Conservation (phyloP, 2,329 filamentous ascomycete genomes). For the Pseudogymnoascus sp. region DNA sequence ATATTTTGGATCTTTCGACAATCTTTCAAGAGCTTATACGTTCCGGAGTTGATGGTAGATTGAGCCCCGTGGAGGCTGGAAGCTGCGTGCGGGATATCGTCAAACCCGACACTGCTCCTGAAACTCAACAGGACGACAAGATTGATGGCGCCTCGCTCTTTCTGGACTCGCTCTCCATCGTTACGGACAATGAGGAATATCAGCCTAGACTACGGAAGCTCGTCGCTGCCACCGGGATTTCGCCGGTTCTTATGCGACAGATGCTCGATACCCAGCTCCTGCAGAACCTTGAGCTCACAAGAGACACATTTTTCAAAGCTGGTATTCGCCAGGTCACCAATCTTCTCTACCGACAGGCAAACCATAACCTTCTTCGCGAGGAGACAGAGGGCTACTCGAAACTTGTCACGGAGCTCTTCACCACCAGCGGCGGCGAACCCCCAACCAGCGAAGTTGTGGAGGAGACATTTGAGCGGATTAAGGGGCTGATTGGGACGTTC, state of each 20-base stretch:
- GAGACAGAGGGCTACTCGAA: conserved; percentile 97
- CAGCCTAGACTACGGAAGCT: conserved; percentile 55
- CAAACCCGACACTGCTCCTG: conserved; percentile 42
- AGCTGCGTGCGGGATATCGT: conserved; percentile 67
- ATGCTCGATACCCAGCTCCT: conserved; percentile 75
- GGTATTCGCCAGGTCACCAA: conserved; percentile 89
- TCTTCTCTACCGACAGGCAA: conserved; percentile 87
- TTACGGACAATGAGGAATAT: conserved; percentile 55
- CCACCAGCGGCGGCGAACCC: conserved; percentile 68
- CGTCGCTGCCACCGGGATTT: conserved; percentile 64
- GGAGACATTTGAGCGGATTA: conserved; percentile 84
- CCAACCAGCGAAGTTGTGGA: conserved; percentile 70
- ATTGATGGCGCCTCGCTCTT: conserved; percentile 66
- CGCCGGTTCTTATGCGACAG: conserved; percentile 65
- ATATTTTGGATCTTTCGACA: conserved; percentile 59
- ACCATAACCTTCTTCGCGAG: conserved; percentile 91
- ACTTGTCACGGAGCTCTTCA: conserved; percentile 90
- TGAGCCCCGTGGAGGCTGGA: conserved; percentile 65
- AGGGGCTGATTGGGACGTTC: conserved; percentile 92
- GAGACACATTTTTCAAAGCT: conserved; percentile 75
- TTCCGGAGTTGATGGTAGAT: conserved; percentile 61
- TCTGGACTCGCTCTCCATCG: conserved; percentile 73
- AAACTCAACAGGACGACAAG: conserved; percentile 42
- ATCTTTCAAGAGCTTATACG: conserved; percentile 82
- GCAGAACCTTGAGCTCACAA: conserved; percentile 69